A percentile compares a stretch with the other conserved stretches of the same genome.
Evolutionary conservation across 2,329 filamentous ascomycete genomes (phyloP).

Genomic region (Hymenoscyphus occultus): DNA sequence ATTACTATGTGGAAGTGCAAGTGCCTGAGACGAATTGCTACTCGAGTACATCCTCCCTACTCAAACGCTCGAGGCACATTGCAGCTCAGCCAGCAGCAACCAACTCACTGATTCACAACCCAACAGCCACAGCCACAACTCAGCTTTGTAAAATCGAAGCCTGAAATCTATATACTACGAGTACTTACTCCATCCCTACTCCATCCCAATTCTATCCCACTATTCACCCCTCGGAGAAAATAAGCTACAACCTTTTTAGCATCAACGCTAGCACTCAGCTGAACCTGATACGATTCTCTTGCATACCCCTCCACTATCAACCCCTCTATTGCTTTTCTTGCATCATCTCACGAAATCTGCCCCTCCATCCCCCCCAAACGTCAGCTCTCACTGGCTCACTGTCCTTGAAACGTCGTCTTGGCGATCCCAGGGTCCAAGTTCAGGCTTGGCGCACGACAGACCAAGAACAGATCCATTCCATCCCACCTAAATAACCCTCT

Average conservation of each 20-base stretch:
- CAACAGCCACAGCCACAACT: background rate
- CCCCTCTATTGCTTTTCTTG: conserved; percentile 1
- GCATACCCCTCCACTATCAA: conserved; percentile 9
- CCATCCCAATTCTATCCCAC: background rate
- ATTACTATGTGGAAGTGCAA: too few species aligned
- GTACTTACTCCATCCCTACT: background rate
- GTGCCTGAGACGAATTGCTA: background rate
- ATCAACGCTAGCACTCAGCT: background rate
- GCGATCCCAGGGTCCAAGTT: background rate
- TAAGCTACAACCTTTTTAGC: background rate
- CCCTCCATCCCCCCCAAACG: background rate
- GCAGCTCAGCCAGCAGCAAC: background rate
- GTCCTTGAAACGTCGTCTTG: conserved; percentile 3
- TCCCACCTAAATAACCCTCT: background rate
- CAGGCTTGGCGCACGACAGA: background rate
- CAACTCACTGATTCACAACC: background rate
- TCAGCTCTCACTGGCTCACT: background rate
- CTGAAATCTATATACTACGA: too few species aligned
- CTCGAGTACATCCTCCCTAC: background rate
- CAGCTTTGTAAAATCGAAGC: background rate
- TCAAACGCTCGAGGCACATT: background rate
- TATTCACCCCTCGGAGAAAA: background rate
- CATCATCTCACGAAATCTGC: background rate
- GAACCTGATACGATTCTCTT: conserved; percentile 5
- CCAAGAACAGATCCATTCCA: background rate